Evolutionary conservation across 2,329 filamentous ascomycete genomes (phyloP), one percentile per base, ranked within the genome.

Genomic region (Bipolaris cookei): DNA sequence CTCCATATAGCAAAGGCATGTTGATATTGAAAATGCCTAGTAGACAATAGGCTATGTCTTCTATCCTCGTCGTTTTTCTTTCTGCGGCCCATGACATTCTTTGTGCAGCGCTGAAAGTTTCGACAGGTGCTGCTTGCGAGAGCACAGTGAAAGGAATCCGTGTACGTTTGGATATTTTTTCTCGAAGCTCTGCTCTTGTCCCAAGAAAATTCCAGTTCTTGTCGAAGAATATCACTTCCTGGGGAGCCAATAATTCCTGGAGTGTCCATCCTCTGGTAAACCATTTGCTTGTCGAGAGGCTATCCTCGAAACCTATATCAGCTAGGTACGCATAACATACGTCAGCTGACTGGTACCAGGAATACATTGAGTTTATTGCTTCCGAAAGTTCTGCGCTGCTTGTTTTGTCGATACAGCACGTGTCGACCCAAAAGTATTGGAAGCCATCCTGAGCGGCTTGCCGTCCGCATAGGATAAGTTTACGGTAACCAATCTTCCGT

Each of bases 31-130:
- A 43, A 6, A 44, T 43, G 1, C 49, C 49, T 2, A 51, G 1
- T 1, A 51, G 14, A n/a, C 49, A 51, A 20, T 51, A 51, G 2
- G 49, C 49, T 13, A 16, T 2, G 14, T 51, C 49, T 6, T 51
- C 49, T 14, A 51, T 16, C 1, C 49, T 38, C 4, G 28, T 51
- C 1, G 49, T 51, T 30, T 35, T 4, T 0, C 49, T 39, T 10
- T 3, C 1, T 28, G 39, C 49, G 3, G 49, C 49, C 49, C 39
- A 52, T 2, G 30, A 45, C 30, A 45, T 11, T 3, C 49, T 45
- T 20, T 39, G 37, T 10, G 37, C 37, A 37, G 8, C n/a, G 34
- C 34, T 37, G 13, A 16, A 14, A 14, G 5, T 16, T 37, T 37
- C 34, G 7, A 37, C 3, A 13, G 28, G n/a, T 16, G 16, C 34